Evolutionary conservation across 2,329 filamentous ascomycete species (phyloP), one percentile per base, ranked within the genome.

Genomic region (Paracoccidioides brasiliensis): DNA sequence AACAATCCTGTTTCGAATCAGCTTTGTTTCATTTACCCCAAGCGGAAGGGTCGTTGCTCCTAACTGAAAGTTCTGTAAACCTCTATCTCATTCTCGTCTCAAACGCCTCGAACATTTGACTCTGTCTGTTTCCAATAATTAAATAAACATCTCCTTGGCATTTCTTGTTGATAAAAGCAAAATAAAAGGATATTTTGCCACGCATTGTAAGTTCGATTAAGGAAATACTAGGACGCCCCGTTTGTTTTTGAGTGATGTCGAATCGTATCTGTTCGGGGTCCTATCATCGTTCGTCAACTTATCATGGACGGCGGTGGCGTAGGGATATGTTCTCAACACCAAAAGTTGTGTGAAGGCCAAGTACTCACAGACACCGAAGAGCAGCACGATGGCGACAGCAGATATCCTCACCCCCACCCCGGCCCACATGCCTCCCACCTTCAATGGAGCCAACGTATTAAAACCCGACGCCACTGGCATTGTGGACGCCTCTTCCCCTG

Each of bases 351-450:
- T 40, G 38, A 38, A 22, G 33, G 55, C 49, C 41, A 55, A 28
- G 55, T 58, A 58, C 59, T 61, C 56, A 61, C 58, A n/a, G 49
- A 42, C 50, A 42, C 10, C 50, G 38, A 52, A 41, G 22, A 41
- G 15, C 50, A 52, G 50, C 38, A 33, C 50, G 40, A 63, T 63
- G 61, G 61, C 60, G 57, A 51, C 57, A 46, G 57, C 59, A 60
- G 60, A 60, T 55, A 60, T 59, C 54, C 43, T 61, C 46, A n/a
- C 50, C 14, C 55, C 61, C 9, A 40, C 53, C 44, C 41, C 46
- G 28, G 42, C 58, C 50, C 53, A 59, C 55, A 42, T 63, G 59
- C 53, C 55, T 28, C 50, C 55, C 15, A 33, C 46, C 30, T 52
- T 44, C n/a, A 15, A 30, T 37, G 37, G 44, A 45, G 57, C 41